Percentiles rank a stretch among this genome's conserved stretches.
Evolutionary conservation across 306 rosid species (phyloP).

Genomic region (Urtica urens): DNA sequence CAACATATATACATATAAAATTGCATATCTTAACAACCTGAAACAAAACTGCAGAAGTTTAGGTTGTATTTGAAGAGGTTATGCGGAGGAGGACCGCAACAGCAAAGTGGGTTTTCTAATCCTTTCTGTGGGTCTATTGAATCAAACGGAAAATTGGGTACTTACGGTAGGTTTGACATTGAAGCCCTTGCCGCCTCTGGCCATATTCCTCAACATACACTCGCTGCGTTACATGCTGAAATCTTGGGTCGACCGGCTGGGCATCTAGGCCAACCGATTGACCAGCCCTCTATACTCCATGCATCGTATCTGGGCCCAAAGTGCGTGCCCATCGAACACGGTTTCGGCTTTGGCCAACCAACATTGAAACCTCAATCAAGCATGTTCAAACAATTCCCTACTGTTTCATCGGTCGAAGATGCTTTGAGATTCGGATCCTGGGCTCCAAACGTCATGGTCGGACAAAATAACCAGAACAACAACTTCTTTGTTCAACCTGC

Average conservation of each 20-base stretch:
- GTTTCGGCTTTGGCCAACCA: conserved; percentile 40
- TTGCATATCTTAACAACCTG: neutral
- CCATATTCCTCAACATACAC: conserved; percentile 64
- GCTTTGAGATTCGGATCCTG: conserved; percentile 40
- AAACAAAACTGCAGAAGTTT: conserved; percentile 36
- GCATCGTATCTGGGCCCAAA: conserved; percentile 35
- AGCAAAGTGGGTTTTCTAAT: conserved; percentile 49
- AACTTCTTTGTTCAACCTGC: conserved; percentile 29
- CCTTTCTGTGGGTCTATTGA: conserved; percentile 37
- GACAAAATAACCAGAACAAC: conserved; percentile 26
- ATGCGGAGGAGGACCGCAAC: conserved; percentile 44
- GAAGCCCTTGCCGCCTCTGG: conserved; percentile 59
- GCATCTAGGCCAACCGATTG: conserved; percentile 25
- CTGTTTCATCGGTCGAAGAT: conserved; percentile 32
- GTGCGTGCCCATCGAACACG: conserved; percentile 28
- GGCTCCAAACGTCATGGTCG: conserved; percentile 31
- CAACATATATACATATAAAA: too few species aligned
- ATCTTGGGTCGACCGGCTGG: conserved; percentile 47
- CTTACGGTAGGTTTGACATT: conserved; percentile 34
- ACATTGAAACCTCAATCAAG: conserved; percentile 30
- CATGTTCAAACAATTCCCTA: conserved; percentile 26
- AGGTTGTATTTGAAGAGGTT: conserved; percentile 53
- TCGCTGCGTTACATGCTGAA: conserved; percentile 64
- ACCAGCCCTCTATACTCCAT: conserved; percentile 44
- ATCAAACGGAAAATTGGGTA: conserved; percentile 38